phyloP scores from a whole-genome alignment of 73 alveolate species.

The Tetrahymena thermophila region DNA sequence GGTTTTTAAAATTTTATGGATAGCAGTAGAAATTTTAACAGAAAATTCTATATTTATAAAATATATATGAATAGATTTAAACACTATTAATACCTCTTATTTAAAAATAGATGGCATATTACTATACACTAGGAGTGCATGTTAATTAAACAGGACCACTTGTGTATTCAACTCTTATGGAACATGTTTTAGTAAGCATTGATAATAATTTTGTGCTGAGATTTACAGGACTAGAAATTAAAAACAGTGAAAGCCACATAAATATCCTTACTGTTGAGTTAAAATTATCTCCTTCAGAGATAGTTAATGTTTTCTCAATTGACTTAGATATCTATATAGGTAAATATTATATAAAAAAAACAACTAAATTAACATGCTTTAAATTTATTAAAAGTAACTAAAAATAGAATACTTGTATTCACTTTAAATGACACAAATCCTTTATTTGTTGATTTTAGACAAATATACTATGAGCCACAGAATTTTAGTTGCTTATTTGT shows the following conservation, averaged over 20 bases:
- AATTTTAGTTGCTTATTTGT: not conserved
- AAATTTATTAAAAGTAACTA: not conserved
- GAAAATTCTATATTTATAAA: too few species aligned
- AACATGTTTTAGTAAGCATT: not conserved
- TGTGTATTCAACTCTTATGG: not conserved
- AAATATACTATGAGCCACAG: not conserved
- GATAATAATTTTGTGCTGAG: not conserved
- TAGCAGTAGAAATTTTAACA: too few species aligned
- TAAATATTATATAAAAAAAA: not conserved
- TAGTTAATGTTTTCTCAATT: not conserved
- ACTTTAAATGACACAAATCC: not conserved
- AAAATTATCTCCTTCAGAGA: not conserved
- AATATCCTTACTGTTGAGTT: not conserved
- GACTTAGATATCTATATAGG: not conserved
- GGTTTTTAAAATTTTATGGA: too few species aligned
- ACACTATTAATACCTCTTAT: too few species aligned
- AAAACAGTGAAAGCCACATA: not conserved
- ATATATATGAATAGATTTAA: too few species aligned
- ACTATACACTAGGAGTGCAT: not conserved
- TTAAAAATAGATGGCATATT: not conserved
- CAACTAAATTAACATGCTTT: not conserved
- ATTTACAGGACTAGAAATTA: not conserved
- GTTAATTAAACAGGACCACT: not conserved
- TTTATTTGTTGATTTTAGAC: not conserved
- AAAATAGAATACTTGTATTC: not conserved